Evolutionary conservation across 2,329 filamentous ascomycete species (phyloP), one percentile per base, ranked within the genome.

Genomic region (Trichoderma sp.): DNA sequence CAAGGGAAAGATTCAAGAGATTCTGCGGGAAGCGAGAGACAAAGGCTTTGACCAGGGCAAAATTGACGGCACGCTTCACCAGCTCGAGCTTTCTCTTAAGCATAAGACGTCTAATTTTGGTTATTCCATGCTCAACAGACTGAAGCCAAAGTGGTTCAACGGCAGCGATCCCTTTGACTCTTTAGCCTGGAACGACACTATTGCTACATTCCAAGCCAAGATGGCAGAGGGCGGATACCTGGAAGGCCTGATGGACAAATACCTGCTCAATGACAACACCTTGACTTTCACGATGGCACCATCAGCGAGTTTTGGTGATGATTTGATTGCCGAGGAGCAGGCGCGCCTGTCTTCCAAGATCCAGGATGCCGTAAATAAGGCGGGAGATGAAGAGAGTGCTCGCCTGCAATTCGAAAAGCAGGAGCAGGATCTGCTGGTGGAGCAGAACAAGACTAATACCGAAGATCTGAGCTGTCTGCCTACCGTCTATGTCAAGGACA

Each of bases 31-130:
- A 63, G 91, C 91, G 7, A 89, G 91, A 21, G 86, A 91, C 31
- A 93, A 92, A 76, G 96, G 97, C 0, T 98, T 99, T 79, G 95
- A 97, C 76, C 89, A 92, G 80, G 91, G 92, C 79, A 99, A 99
- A 84, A 94, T 99, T 76, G 94, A 98, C 77, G 97, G 97, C 3
- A 93, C 97, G 77, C 88, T 99, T 72, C 97, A 99, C 83, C 96
- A 98, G 83, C 86, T 98, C 4, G 97, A 99, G 82, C 89, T 99
- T n/a, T 90, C 92, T 0, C 86, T 98, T 66, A 98, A 98, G 85
- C 95, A 99, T 86, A 98, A 98, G 87, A 98, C 95, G 0, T 94
- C 97, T 73, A 95, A 93, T 80, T 99, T 99, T 81, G 97, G 97
- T 16, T 94, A 98, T 88, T 92, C 93, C 21, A 90, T 98, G 71